Percentiles rank a stretch among this genome's conserved stretches.
Conservation (phyloP, 495 filamentous ascomycete species). For the Hypomontagnella submonticulosa region DNA sequence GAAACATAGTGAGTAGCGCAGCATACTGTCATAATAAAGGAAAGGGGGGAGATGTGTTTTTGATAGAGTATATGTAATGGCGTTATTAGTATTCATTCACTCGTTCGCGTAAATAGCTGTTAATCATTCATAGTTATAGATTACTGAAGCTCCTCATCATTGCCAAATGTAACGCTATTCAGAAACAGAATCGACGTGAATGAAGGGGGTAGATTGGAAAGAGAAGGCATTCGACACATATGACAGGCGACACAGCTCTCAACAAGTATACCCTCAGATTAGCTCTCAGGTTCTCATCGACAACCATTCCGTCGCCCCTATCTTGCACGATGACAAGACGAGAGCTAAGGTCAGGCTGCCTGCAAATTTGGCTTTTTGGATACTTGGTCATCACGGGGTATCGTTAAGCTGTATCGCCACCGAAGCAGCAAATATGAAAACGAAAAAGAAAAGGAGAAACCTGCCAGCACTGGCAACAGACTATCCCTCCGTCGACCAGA, state of each 20-base stretch:
- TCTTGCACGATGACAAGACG: constrained; percentile 25
- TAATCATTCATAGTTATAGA: no score
- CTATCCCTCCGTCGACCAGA: constrained; percentile 21
- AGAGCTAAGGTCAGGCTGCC: constrained; percentile 55
- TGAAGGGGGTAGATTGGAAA: neutral
- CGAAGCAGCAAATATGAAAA: constrained; percentile 32
- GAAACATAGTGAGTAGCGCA: no score
- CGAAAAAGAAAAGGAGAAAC: constrained; percentile 33
- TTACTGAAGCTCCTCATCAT: no score
- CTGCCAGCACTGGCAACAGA: constrained; percentile 17
- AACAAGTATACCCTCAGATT: constrained; percentile 64
- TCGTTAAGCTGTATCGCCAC: constrained; percentile 43
- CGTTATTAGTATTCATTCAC: no score
- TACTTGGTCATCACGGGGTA: constrained; percentile 67
- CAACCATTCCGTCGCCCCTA: constrained; percentile 53
- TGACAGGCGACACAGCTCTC: no score
- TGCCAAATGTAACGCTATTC: no score
- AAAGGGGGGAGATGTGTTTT: no score
- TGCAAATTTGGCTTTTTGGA: constrained; percentile 75
- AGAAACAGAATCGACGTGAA: neutral
- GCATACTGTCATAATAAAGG: no score
- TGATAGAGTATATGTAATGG: no score
- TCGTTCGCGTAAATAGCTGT: no score
- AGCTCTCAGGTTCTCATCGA: constrained; percentile 70
- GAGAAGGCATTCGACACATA: neutral